Evolutionary conservation across 2,329 filamentous ascomycete species (phyloP).

Genomic region (Pyrenophora seminiperda): DNA sequence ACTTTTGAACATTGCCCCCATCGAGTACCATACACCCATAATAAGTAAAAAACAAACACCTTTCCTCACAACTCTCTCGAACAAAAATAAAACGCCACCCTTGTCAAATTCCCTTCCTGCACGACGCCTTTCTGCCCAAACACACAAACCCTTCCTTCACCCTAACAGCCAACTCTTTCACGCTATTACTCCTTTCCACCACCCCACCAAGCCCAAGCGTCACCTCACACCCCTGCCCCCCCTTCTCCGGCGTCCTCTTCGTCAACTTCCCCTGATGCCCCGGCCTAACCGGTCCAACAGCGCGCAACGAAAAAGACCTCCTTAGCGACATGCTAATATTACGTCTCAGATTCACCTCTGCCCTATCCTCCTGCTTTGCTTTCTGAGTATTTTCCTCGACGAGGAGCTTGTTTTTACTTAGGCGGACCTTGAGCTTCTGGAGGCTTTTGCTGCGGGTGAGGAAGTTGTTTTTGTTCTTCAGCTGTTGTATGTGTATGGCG

Average conservation of each 20-base stretch:
- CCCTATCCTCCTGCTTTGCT: neutral
- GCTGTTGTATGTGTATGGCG: neutral
- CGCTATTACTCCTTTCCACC: neutral
- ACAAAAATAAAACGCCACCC: neutral
- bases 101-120: too few species aligned
- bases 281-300: neutral
- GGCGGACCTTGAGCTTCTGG: conserved; percentile 2
- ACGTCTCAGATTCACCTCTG: too few species aligned
- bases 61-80: too few species aligned
- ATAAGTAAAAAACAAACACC: too few species aligned
- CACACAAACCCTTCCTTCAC: neutral
- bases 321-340: too few species aligned
- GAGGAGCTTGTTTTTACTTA: neutral
- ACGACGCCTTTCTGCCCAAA: too few species aligned
- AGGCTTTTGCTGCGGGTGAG: conserved; percentile 10
- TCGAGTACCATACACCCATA: too few species aligned
- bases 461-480: conserved; percentile 3
- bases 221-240: conserved; percentile 2
- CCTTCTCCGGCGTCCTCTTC: too few species aligned
- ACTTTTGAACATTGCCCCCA: too few species aligned
- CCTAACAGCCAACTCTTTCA: neutral
- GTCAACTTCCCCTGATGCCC: too few species aligned
- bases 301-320: conserved; percentile 1
- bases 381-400: neutral
- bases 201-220: neutral